A percentile compares a stretch with the other conserved stretches of the same genome.
Evolutionary conservation across 257 asterid species (phyloP).

Genomic region (Primulina eburnea): DNA sequence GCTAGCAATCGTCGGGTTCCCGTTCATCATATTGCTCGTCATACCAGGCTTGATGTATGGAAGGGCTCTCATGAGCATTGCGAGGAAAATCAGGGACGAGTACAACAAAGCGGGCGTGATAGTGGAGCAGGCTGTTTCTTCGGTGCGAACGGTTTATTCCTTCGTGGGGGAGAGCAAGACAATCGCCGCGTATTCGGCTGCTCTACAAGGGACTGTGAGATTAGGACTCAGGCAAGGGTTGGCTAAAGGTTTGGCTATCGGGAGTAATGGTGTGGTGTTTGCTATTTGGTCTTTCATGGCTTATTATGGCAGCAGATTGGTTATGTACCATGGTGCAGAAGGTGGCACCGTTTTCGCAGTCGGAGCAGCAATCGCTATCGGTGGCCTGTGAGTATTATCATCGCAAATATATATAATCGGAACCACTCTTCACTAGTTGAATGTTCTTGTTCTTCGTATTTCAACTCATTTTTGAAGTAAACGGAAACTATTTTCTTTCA

Average conservation of each 20-base stretch:
- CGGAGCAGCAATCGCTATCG: constrained; percentile 73
- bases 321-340: constrained; percentile 69
- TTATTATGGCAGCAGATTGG: constrained; percentile 76
- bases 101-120: constrained; percentile 58
- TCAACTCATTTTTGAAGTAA: not conserved
- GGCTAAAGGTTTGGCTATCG: constrained; percentile 86
- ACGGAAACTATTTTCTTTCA: not conserved
- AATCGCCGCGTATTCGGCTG: constrained; percentile 43
- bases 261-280: constrained; percentile 72
- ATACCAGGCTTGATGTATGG: constrained; percentile 92
- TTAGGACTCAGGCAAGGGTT: constrained; percentile 77
- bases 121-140: constrained; percentile 81
- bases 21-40: constrained; percentile 56
- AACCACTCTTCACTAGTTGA: too few relatives aligned
- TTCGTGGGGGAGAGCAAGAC: constrained; percentile 76
- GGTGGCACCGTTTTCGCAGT: constrained; percentile 93
- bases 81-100: constrained; percentile 60
- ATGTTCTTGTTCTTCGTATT: too few relatives aligned
- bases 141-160: constrained; percentile 78
- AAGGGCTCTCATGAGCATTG: constrained; percentile 62
- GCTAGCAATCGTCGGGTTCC: constrained; percentile 69
- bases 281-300: constrained; percentile 87
- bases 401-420: too few relatives aligned
- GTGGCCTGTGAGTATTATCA: constrained; percentile 70
- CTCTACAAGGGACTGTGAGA: constrained; percentile 70